Conservation (phyloP, 306 rosid genomes). For the Malus fusca region DNA sequence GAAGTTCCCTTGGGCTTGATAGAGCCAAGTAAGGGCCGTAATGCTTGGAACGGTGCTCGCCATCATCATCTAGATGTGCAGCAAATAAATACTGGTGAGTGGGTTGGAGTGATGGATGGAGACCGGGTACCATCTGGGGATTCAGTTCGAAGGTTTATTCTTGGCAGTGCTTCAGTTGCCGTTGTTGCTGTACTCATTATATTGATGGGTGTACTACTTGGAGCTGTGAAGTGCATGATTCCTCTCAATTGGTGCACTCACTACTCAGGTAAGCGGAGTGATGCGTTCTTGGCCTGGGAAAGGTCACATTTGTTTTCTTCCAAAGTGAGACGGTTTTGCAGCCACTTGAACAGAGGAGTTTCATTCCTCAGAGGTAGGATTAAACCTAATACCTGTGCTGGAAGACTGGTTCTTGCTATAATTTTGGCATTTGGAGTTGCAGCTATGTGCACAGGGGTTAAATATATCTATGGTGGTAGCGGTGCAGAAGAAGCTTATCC, state of each 20-base stretch:
- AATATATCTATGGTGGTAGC: slow-evolving; percentile 73
- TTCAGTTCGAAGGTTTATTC: slow-evolving; percentile 49
- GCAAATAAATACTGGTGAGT: slow-evolving; percentile 65
- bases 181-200: slow-evolving; percentile 58
- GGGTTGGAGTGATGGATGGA: slow-evolving; percentile 96
- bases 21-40: slow-evolving; percentile 71
- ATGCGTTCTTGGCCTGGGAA: slow-evolving; percentile 56
- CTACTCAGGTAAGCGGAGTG: slow-evolving; percentile 54
- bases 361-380: slow-evolving; percentile 59
- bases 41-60: slow-evolving; percentile 95
- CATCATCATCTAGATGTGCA: slow-evolving; percentile 93
- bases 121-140: slow-evolving; percentile 97
- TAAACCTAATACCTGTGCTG: slow-evolving; percentile 62
- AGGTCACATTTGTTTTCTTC: slow-evolving; percentile 51
- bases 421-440: slow-evolving; percentile 56
- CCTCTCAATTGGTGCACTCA: slow-evolving; percentile 70
- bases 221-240: slow-evolving; percentile 77
- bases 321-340: slow-evolving; percentile 65
- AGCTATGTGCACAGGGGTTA: slow-evolving; percentile 68
- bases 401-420: slow-evolving; percentile 66
- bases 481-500: slow-evolving; percentile 91
- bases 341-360: slow-evolving; percentile 73
- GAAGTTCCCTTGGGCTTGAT: slow-evolving; percentile 65
- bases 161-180: slow-evolving; percentile 67
- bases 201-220: slow-evolving; percentile 65